Conservation (phyloP, 2,329 filamentous ascomycete genomes). For the Penicillium polonicum region DNA sequence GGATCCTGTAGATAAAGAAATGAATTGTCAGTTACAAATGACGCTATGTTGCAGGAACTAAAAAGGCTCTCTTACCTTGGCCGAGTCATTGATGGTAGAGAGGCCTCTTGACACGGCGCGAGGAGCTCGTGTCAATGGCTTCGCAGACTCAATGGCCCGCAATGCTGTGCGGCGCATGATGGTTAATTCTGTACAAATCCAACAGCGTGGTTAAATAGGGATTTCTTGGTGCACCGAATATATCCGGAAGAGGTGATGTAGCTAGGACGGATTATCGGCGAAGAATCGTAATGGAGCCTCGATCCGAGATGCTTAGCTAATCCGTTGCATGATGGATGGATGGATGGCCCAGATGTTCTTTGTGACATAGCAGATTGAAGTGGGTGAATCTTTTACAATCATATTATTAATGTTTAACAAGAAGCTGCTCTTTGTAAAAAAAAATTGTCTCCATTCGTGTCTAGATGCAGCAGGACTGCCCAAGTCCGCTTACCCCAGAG, state of each 20-base stretch:
- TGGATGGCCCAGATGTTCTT: neutral
- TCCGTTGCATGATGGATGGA: constrained; percentile 11
- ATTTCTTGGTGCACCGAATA: constrained; percentile 10
- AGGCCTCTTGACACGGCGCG: constrained; percentile 38
- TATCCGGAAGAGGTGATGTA: constrained; percentile 17
- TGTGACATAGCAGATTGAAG: neutral
- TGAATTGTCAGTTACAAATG: constrained; percentile 6
- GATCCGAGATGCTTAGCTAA: constrained; percentile 33
- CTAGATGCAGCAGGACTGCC: neutral
- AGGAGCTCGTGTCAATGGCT: constrained; percentile 36
- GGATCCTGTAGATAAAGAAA: constrained; percentile 61
- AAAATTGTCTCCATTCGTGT: neutral
- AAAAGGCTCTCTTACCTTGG: constrained; percentile 32
- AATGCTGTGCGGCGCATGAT: constrained; percentile 44
- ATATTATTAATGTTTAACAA: neutral
- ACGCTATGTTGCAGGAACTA: neutral
- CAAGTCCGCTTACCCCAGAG: constrained; percentile 7
- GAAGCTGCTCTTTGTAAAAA: too few relatives aligned
- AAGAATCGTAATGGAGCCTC: constrained; percentile 26
- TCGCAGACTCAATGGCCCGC: constrained; percentile 41
- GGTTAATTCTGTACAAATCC: constrained; percentile 6
- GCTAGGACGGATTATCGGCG: constrained; percentile 10
- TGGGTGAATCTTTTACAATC: neutral
- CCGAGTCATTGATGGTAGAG: constrained; percentile 35
- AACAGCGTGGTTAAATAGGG: neutral